Conservation (phyloP, 495 filamentous ascomycete species). For the Pseudoneurospora amorphoporcata region DNA sequence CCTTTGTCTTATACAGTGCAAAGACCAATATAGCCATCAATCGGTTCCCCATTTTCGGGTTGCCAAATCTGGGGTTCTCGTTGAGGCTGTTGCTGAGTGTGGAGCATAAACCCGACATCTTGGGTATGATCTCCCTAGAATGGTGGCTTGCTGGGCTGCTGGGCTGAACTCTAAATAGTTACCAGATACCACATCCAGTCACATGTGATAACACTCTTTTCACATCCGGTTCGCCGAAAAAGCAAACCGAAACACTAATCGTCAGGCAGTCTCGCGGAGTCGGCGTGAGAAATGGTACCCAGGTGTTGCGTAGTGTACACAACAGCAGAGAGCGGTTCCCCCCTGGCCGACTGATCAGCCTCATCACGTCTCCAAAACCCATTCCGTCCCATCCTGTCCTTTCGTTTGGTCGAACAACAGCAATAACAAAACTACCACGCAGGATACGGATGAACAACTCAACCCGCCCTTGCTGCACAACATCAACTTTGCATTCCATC, state of each 20-base stretch:
- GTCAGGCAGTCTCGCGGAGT: background rate
- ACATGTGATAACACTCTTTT: background rate
- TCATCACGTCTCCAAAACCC: background rate
- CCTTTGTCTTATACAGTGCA: background rate
- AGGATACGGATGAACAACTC: background rate
- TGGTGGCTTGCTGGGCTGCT: background rate
- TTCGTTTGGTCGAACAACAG: background rate
- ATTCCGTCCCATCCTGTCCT: background rate
- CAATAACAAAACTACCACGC: background rate
- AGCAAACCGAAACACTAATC: background rate
- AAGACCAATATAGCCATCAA: background rate
- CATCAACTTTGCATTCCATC: background rate
- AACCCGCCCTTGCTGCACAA: background rate
- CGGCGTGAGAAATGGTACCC: background rate
- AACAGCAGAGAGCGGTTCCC: background rate
- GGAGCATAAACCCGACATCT: background rate
- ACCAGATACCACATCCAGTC: background rate
- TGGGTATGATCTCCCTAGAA: background rate
- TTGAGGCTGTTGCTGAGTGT: background rate
- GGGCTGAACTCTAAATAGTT: background rate
- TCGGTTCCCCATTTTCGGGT: background rate
- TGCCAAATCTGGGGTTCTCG: background rate
- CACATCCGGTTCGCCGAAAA: background rate
- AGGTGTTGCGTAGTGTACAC: background rate
- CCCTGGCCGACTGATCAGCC: background rate